Conservation (phyloP, 2,329 filamentous ascomycete species). For the Fusarium nanum region DNA sequence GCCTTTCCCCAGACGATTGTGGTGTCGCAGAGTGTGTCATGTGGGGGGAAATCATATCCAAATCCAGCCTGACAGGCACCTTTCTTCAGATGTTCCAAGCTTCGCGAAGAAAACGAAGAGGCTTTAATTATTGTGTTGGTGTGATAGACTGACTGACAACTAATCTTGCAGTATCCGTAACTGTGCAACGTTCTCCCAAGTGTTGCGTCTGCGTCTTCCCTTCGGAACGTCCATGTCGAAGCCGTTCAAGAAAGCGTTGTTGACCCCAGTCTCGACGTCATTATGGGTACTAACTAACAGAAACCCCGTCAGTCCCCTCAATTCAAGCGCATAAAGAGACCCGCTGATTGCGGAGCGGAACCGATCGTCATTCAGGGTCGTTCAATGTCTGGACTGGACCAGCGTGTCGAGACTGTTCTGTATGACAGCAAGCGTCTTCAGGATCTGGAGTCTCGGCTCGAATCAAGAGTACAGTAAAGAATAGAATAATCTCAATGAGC, state of each 20-base stretch:
- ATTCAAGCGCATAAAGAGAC: slow-evolving; percentile 36
- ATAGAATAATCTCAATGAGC: background rate
- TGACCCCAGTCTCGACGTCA: slow-evolving; percentile 39
- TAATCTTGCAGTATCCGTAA: slow-evolving; percentile 5
- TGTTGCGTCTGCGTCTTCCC: background rate
- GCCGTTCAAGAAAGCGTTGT: slow-evolving; percentile 12
- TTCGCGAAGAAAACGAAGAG: slow-evolving; percentile 8
- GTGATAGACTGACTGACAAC: slow-evolving; percentile 12
- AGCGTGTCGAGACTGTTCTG: slow-evolving; percentile 13
- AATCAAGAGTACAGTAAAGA: background rate
- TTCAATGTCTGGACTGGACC: slow-evolving; percentile 23
- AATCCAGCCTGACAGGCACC: slow-evolving; percentile 30
- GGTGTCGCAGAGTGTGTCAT: slow-evolving; percentile 39
- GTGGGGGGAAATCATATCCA: slow-evolving; percentile 37
- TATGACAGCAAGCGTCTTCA: background rate
- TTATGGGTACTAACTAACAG: slow-evolving; percentile 35
- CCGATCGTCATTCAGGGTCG: slow-evolving; percentile 41
- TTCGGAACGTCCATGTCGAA: slow-evolving; percentile 5
- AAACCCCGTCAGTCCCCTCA: slow-evolving; percentile 15
- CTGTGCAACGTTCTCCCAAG: background rate
- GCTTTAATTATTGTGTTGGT: slow-evolving; percentile 7
- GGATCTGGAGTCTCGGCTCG: slow-evolving; percentile 1
- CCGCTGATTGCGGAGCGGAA: slow-evolving; percentile 36
- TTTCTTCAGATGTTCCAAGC: slow-evolving; percentile 24
- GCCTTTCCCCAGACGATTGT: slow-evolving; percentile 32